These are phyloP conservation scores for Fusarium multiceps DNA, from an alignment of 2,329 filamentous ascomycete genomes.

Conservation along the genomic window DNA sequence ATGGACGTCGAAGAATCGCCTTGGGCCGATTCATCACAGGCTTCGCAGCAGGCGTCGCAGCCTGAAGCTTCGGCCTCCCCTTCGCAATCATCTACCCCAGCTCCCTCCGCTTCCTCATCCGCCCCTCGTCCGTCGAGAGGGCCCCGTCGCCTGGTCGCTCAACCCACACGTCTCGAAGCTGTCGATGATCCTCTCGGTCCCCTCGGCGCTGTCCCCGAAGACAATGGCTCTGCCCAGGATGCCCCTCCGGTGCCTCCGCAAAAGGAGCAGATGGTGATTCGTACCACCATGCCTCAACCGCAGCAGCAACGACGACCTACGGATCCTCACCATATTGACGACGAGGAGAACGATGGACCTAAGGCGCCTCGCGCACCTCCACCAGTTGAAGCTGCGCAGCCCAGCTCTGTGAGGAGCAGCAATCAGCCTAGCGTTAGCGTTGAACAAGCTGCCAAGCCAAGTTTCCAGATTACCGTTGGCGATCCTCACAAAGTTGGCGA, in stretches of 20 bases:
- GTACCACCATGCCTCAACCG: slow-evolving; percentile 64
- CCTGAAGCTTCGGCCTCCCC: slow-evolving; percentile 46
- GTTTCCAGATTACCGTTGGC: slow-evolving; percentile 89
- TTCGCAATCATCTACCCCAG: slow-evolving; percentile 46
- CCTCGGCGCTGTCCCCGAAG: slow-evolving; percentile 72
- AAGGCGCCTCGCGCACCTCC: slow-evolving; percentile 72
- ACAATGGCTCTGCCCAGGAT: slow-evolving; percentile 53
- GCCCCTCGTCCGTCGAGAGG: slow-evolving; percentile 58
- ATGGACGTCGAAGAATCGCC: slow-evolving; percentile 67
- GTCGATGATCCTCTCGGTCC: slow-evolving; percentile 83
- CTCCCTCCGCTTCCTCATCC: slow-evolving; percentile 47
- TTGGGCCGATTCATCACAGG: slow-evolving; percentile 61
- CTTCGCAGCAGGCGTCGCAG: slow-evolving; percentile 50
- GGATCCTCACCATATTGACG: slow-evolving; percentile 74
- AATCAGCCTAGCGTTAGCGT: slow-evolving; percentile 84
- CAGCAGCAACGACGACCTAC: slow-evolving; percentile 58
- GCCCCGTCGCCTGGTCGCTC: slow-evolving; percentile 75
- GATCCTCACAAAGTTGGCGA: slow-evolving; percentile 99
- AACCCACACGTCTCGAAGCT: slow-evolving; percentile 81
- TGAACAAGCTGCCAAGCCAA: slow-evolving; percentile 93
- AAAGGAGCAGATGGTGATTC: slow-evolving; percentile 73
- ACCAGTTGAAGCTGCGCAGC: slow-evolving; percentile 68
- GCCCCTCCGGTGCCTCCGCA: slow-evolving; percentile 76
- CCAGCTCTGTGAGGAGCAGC: slow-evolving; percentile 62
- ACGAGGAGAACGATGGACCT: slow-evolving; percentile 71